A percentile compares a stretch with the other conserved stretches of the same genome.
phyloP scores from a whole-genome alignment of 2,329 filamentous ascomycete species.

The Bipolaris sorokiniana region DNA sequence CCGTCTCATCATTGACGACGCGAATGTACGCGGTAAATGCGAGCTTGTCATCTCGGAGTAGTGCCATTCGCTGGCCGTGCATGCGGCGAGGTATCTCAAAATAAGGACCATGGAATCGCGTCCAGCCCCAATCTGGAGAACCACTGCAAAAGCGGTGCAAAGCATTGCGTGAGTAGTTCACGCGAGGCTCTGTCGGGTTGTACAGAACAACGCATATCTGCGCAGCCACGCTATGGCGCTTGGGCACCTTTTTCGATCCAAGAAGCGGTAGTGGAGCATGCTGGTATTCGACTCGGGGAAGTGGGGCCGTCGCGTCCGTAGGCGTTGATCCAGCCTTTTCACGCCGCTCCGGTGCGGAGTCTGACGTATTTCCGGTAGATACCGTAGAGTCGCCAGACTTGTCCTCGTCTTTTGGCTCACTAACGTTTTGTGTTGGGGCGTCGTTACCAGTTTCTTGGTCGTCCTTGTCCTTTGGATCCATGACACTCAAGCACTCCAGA shows the following conservation, averaged over 20 bases:
- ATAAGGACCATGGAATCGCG: conserved; percentile 65
- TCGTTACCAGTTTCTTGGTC: conserved; percentile 8
- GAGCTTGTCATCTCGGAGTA: conserved; percentile 66
- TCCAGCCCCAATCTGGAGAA: conserved; percentile 69
- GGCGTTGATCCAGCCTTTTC: conserved; percentile 5
- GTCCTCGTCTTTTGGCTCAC: background rate
- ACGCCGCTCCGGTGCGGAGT: conserved; percentile 1
- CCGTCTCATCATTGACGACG: conserved; percentile 65
- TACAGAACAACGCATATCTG: conserved; percentile 68
- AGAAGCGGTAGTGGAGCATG: conserved; percentile 48
- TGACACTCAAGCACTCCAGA: conserved; percentile 64
- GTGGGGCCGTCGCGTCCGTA: conserved; percentile 1
- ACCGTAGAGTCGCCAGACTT: background rate
- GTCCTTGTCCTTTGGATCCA: conserved; percentile 22
- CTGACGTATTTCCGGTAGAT: background rate
- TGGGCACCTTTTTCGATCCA: conserved; percentile 40
- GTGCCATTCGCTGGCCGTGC: conserved; percentile 62
- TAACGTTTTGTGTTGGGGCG: background rate
- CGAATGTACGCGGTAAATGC: conserved; percentile 68
- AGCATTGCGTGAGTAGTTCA: conserved; percentile 62
- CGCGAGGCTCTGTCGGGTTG: conserved; percentile 67
- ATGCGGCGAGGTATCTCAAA: conserved; percentile 64
- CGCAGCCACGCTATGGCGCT: conserved; percentile 58
- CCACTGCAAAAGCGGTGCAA: conserved; percentile 65
- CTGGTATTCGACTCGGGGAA: conserved; percentile 28